Evolutionary conservation across 2,329 filamentous ascomycete genomes (phyloP), one percentile per base, ranked within the genome.

Genomic region (Cryphonectria nitschkei): DNA sequence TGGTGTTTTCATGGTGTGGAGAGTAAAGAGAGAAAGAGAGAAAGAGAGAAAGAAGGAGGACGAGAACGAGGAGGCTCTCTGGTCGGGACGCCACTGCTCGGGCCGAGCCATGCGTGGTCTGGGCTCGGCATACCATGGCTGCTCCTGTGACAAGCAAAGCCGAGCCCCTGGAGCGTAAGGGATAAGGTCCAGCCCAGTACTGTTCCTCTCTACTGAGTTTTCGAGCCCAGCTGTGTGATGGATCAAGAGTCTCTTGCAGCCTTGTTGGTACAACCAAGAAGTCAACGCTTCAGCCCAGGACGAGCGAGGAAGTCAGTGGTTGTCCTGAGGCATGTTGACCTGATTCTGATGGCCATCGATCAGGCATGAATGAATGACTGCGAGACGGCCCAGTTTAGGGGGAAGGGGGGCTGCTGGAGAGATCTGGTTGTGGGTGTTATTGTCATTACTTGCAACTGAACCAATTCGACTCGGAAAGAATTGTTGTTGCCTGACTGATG

Each of bases 101-200:
- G 58, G 58, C 58, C 58, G 58, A 61, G 19, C 58, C 58, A 61
- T 19, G 9, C 58, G 19, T n/a, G 58, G 39, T n/a, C 32, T 61
- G 58, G 58, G 22, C 58, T 61, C 58, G 32, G 58, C 34, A 9
- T n/a, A n/a, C 9, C 34, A 61, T n/a, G 34, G 26, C 34, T 61
- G 58, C 58, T n/a, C 32, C 32, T 29, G 58, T 61, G 58, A 39
- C 34, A 61, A 39, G 58, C 58, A 37, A 16, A 39, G 34, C 34
- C 58, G 58, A 39, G 22, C 34, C 58, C 58, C 58, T 50, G 46
- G 56, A 61, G 58, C 32, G 34, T 22, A n/a, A n/a, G 32, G 32
- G 32, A 61, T 34, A 61, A 61, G 58, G 58, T 61, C 58, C 22
- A n/a, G 19, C 7, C 22, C 34, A 19, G 14, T 16, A 7, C 37